Percentiles rank a stretch among this genome's conserved stretches.
phyloP scores from a whole-genome alignment of 2,329 filamentous ascomycete species.

The Cercospora janseana region DNA sequence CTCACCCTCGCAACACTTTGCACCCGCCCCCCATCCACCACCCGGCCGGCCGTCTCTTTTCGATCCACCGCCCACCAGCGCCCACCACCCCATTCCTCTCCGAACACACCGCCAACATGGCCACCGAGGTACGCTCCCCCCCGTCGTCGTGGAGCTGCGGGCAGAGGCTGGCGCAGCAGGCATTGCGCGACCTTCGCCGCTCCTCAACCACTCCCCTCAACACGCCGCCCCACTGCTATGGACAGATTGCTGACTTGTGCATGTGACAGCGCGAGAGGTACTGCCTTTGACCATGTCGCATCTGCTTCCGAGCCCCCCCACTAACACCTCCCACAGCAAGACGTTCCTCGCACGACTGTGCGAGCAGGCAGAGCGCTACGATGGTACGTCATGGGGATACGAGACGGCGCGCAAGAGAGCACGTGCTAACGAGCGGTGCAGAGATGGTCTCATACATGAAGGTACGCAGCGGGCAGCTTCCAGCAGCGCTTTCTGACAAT shows the following conservation, averaged over 20 bases:
- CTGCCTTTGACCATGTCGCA: slow-evolving; percentile 19
- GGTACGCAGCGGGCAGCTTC: slow-evolving; percentile 47
- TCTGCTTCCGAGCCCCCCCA: slow-evolving; percentile 21
- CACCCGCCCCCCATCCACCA: background rate
- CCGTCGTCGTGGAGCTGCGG: slow-evolving; percentile 38
- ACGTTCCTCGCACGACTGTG: slow-evolving; percentile 99
- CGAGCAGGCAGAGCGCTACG: slow-evolving; percentile 99
- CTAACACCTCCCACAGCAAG: slow-evolving; percentile 69
- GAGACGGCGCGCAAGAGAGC: slow-evolving; percentile 11
- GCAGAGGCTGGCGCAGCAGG: slow-evolving; percentile 6
- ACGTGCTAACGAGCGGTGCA: slow-evolving; percentile 38
- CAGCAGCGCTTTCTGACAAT: background rate
- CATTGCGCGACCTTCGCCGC: slow-evolving; percentile 31
- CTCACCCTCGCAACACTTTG: background rate
- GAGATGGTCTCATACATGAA: slow-evolving; percentile 99
- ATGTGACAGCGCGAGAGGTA: slow-evolving; percentile 52
- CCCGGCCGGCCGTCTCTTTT: too few species aligned
- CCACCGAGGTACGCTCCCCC: slow-evolving; percentile 59
- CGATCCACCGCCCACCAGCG: slow-evolving; percentile 1
- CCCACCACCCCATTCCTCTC: background rate
- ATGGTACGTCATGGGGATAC: slow-evolving; percentile 61
- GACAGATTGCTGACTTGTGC: slow-evolving; percentile 41
- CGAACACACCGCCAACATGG: slow-evolving; percentile 44
- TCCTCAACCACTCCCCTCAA: slow-evolving; percentile 34
- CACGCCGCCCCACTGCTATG: slow-evolving; percentile 27